Evolutionary conservation across 1,284 basidiomycete genomes (phyloP), one percentile per base, ranked within the genome.

Genomic region (Clitocybe nebularis): DNA sequence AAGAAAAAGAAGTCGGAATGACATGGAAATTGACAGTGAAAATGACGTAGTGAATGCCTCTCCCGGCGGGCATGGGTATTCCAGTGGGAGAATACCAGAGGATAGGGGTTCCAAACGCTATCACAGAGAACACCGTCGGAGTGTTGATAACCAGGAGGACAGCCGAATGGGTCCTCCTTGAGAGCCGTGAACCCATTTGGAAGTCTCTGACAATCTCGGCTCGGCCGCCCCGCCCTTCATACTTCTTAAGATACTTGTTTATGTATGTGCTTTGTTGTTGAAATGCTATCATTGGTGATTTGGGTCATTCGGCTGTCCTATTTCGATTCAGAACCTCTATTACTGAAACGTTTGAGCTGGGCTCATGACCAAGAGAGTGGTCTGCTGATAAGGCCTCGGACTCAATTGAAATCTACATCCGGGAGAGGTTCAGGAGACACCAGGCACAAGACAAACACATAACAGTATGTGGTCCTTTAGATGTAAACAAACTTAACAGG

Each of bases 1-100:
- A 41, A 70, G 77, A 55, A 82, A 81, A 55, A 70, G 81, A 44
- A 69, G 63, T 47, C 67, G 77, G 46, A 71, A 72, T 39, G 80
- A 82, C 39, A 77, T 81, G 76, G 80, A 84, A 36, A 64, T 77
- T 39, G 77, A 77, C 36, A 69, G 67, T 53, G 72, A 72, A 42
- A 53, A 64, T 60, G 66, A 71, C 50, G 63, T 59, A 41, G 60
- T 48, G 14, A 58, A 59, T 46, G 61, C 51, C 72, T 54, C 55
- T 32, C 39, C 38, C 28, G 42, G 51, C 24, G 57, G n/a, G n/a
- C n/a, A 53, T 29, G 55, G 45, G 35, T 61, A 59, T 44, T 30
- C 52, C 8, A 48, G 50, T 47, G 58, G 54, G 33, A 55, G 59
- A 44, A 45, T 59, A 29, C 48, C 58, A 37, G 73, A 75, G 36